These are phyloP conservation scores for Hirsutella thompsonii DNA, from an alignment of 2,329 filamentous ascomycete genomes.

Conservation along the genomic window DNA sequence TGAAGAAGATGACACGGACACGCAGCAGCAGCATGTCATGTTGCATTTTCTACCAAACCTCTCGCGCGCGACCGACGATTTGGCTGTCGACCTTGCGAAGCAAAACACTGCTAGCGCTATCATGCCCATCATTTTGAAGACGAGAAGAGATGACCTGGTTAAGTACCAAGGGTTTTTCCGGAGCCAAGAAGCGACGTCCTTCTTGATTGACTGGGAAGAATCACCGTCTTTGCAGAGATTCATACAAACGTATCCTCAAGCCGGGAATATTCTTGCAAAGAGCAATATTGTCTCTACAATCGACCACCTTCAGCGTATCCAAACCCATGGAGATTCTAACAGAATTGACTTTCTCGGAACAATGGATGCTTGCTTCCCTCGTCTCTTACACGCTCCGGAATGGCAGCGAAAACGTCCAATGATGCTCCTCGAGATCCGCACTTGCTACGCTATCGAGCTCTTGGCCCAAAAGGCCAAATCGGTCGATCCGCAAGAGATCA, in stretches of 20 bases:
- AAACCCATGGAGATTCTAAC: slow-evolving; percentile 4
- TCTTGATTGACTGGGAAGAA: not conserved
- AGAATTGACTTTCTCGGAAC: slow-evolving; percentile 15
- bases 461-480: slow-evolving; percentile 7
- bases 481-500: slow-evolving; percentile 7
- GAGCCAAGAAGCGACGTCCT: not conserved
- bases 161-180: not conserved
- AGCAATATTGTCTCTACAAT: slow-evolving; percentile 24
- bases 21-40: slow-evolving; percentile 1
- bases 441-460: slow-evolving; percentile 17
- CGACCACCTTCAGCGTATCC: slow-evolving; percentile 12
- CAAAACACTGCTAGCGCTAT: not conserved
- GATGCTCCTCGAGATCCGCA: slow-evolving; percentile 23
- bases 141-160: not conserved
- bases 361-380: slow-evolving; percentile 18
- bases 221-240: not conserved
- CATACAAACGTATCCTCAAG: not conserved
- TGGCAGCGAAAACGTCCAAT: slow-evolving; percentile 7
- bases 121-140: not conserved
- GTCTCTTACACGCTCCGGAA: slow-evolving; percentile 12
- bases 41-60: not conserved
- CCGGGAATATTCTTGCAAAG: slow-evolving; percentile 10
- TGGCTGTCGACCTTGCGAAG: not conserved
- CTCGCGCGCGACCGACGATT: not conserved
- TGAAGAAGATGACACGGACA: not conserved